Percentiles rank a stretch among this genome's conserved stretches.
Conservation (phyloP, 2,329 filamentous ascomycete species). For the Sarocladiaceae sp. region DNA sequence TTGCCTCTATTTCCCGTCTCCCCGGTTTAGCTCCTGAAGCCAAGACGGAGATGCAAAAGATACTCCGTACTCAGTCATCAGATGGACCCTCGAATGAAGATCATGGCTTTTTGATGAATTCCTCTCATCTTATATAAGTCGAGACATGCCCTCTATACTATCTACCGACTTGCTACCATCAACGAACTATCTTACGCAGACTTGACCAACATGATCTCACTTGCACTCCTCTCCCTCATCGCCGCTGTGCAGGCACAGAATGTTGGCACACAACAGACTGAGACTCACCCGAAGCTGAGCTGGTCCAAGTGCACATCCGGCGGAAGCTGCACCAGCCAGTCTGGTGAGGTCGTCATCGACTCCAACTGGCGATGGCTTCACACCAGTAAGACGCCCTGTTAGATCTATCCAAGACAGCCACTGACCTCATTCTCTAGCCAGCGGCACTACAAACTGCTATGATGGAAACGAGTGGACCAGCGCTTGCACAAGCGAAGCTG, state of each 20-base stretch:
- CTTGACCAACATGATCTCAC: constrained; percentile 3
- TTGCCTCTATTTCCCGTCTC: too few species aligned
- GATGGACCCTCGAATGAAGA: too few species aligned
- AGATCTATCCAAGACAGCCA: constrained; percentile 15
- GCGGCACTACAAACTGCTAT: constrained; percentile 42
- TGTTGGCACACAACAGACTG: constrained; percentile 32
- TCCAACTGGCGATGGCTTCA: constrained; percentile 54
- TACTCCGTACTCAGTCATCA: too few species aligned
- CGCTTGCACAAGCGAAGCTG: constrained; percentile 31
- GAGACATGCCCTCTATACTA: too few species aligned
- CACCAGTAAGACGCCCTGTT: constrained; percentile 26
- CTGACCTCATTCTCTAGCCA: neutral
- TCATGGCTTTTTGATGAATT: too few species aligned
- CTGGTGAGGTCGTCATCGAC: constrained; percentile 43
- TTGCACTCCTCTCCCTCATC: constrained; percentile 20
- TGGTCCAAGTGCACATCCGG: constrained; percentile 39
- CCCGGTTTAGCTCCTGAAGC: too few species aligned
- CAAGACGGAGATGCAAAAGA: too few species aligned
- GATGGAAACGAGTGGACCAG: constrained; percentile 35
- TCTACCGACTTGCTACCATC: too few species aligned
- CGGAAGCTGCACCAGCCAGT: constrained; percentile 36
- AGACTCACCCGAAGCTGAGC: constrained; percentile 39
- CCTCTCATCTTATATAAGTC: too few species aligned
- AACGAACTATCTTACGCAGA: too few species aligned
- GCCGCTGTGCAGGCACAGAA: constrained; percentile 35